Percentiles rank a stretch among this genome's conserved stretches.
Conservation (phyloP, 2,329 filamentous ascomycete genomes). For the Mycosphaerelloides madeirae region DNA sequence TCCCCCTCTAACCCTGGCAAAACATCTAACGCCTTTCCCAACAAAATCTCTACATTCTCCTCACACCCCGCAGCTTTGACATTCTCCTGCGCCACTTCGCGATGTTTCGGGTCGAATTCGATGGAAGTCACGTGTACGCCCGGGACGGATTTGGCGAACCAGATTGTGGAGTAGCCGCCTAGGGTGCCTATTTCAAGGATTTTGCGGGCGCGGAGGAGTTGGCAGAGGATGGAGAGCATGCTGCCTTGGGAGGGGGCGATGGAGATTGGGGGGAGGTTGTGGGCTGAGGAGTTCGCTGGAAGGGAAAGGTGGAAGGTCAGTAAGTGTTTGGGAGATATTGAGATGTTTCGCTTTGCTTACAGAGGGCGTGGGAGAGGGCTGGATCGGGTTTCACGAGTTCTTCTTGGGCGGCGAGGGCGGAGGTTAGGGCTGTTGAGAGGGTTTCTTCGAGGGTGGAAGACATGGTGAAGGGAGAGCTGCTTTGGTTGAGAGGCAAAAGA, state of each 20-base stretch:
- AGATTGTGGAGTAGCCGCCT: conserved; percentile 52
- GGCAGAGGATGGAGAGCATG: conserved; percentile 38
- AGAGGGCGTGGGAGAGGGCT: conserved; percentile 12
- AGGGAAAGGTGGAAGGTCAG: too few species aligned
- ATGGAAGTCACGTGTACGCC: conserved; percentile 46
- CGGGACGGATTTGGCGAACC: conserved; percentile 42
- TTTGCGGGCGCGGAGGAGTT: conserved; percentile 12
- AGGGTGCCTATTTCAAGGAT: conserved; percentile 54
- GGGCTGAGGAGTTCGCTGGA: conserved; percentile 7
- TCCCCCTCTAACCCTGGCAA: conserved; percentile 15
- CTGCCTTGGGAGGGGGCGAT: conserved; percentile 35
- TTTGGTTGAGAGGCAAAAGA: too few species aligned
- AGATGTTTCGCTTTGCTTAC: too few species aligned
- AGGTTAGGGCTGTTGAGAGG: not conserved
- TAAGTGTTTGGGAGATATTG: too few species aligned
- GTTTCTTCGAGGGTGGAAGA: not conserved
- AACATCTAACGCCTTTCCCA: conserved; percentile 22
- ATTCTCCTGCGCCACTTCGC: conserved; percentile 39
- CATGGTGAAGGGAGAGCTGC: too few species aligned
- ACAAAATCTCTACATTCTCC: conserved; percentile 17
- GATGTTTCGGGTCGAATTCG: conserved; percentile 46
- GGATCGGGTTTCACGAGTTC: conserved; percentile 1
- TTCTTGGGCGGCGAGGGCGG: conserved; percentile 1
- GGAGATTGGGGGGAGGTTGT: conserved; percentile 33
- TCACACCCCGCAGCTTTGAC: conserved; percentile 14